A percentile compares a stretch with the other conserved stretches of the same genome.
phyloP scores from a whole-genome alignment of 495 filamentous ascomycete species.

The Aspergillus sclerotiicarbonarius region DNA sequence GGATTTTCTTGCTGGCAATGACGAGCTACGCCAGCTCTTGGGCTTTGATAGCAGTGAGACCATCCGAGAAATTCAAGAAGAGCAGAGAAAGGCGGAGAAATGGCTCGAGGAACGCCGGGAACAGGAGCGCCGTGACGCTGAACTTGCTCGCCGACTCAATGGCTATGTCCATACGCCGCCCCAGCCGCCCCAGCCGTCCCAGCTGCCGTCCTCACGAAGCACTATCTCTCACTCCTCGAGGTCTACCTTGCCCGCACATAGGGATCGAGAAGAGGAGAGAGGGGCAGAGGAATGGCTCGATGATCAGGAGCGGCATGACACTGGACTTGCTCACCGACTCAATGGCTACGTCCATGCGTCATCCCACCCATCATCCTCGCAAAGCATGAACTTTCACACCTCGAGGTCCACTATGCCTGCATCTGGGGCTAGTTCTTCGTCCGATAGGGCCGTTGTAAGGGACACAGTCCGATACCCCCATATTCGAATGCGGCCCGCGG shows the following conservation, averaged over 20 bases:
- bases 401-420: constrained; percentile 7
- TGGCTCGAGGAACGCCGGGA: constrained; percentile 30
- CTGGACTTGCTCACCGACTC: constrained; percentile 45
- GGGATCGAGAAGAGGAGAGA: constrained; percentile 31
- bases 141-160: constrained; percentile 45
- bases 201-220: constrained; percentile 11
- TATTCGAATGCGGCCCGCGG: too few relatives aligned
- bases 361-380: constrained; percentile 11
- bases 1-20: constrained; percentile 3
- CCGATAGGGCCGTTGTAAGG: too few relatives aligned
- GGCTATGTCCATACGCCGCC: constrained; percentile 14
- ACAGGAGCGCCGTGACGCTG: constrained; percentile 47
- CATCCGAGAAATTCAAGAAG: constrained; percentile 34
- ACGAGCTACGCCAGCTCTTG: constrained; percentile 22
- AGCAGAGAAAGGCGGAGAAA: constrained; percentile 37
- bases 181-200: constrained; percentile 1
- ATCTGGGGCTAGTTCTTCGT: not conserved
- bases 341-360: constrained; percentile 20
- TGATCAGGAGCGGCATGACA: constrained; percentile 44
- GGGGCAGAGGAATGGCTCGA: constrained; percentile 32
- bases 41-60: constrained; percentile 29
- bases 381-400: constrained; percentile 10
- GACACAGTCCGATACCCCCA: too few relatives aligned
- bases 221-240: constrained; percentile 11
- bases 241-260: constrained; percentile 1